Evolutionary conservation across 2,329 filamentous ascomycete species (phyloP).

Genomic region (Fusarium floridanum): DNA sequence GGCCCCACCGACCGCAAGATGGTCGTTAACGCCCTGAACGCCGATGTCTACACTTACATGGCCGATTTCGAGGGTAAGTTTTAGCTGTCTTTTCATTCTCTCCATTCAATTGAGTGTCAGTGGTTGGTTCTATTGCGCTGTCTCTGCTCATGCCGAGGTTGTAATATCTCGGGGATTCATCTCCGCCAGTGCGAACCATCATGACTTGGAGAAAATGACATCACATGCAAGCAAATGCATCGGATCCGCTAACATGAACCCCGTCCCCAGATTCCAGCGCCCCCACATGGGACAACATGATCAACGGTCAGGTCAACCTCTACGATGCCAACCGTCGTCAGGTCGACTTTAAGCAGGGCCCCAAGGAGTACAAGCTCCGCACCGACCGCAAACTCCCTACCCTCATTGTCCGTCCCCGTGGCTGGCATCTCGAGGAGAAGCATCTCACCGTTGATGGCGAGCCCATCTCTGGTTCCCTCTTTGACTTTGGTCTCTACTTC

Average conservation of each 20-base stretch:
- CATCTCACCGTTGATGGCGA: constrained; percentile 96
- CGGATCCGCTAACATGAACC: constrained; percentile 26
- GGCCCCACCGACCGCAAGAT: constrained; percentile 98
- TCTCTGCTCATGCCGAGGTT: constrained; percentile 1
- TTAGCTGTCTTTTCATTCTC: not conserved
- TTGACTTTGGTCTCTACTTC: constrained; percentile 99
- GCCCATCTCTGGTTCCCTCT: constrained; percentile 90
- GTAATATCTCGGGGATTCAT: not conserved
- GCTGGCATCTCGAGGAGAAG: constrained; percentile 99
- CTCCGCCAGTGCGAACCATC: not conserved
- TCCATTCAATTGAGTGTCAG: not conserved
- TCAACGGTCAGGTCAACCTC: constrained; percentile 97
- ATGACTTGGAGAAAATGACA: constrained; percentile 17
- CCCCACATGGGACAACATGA: constrained; percentile 99
- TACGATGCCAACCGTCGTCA: constrained; percentile 95
- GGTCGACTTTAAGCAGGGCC: constrained; percentile 95
- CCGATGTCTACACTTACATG: constrained; percentile 99
- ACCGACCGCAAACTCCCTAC: constrained; percentile 89
- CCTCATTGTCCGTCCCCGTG: constrained; percentile 92
- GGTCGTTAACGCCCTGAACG: constrained; percentile 97
- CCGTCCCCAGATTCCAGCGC: constrained; percentile 82
- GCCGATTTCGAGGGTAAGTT: constrained; percentile 93
- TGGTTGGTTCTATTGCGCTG: not conserved
- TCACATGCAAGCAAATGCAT: not conserved
- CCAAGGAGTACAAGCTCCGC: constrained; percentile 97